A percentile compares a stretch with the other conserved stretches of the same genome.
Evolutionary conservation across 2,329 filamentous ascomycete species (phyloP).

Genomic region (Pestalotiopsis sp.): DNA sequence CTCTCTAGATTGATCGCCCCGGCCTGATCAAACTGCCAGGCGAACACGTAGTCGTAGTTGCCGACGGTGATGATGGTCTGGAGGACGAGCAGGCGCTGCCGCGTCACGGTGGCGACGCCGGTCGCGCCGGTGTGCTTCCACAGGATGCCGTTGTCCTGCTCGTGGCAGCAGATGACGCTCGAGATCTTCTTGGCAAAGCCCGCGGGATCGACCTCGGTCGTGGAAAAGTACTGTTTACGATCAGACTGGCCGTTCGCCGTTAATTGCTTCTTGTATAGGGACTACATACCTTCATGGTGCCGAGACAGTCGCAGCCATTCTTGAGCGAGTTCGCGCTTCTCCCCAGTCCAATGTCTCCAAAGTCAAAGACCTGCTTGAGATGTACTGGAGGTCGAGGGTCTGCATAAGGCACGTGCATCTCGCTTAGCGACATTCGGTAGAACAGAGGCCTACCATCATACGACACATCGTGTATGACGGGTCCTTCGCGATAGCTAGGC

Average conservation of each 20-base stretch:
- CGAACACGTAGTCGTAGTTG: conserved; percentile 73
- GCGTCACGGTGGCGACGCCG: conserved; percentile 60
- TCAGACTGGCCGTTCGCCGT: not conserved
- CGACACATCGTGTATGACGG: conserved; percentile 62
- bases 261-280: conserved; percentile 43
- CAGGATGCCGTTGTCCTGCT: conserved; percentile 69
- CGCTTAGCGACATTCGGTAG: conserved; percentile 61
- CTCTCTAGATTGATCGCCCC: conserved; percentile 64
- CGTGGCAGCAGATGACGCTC: conserved; percentile 70
- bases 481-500: conserved; percentile 53
- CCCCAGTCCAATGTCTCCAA: conserved; percentile 69
- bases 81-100: conserved; percentile 64
- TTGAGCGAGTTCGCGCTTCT: conserved; percentile 67
- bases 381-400: conserved; percentile 65
- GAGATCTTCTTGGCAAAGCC: conserved; percentile 39
- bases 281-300: conserved; percentile 32
- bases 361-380: conserved; percentile 70
- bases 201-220: not conserved
- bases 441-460: conserved; percentile 63
- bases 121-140: conserved; percentile 76
- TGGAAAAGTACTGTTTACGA: not conserved
- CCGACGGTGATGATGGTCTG: conserved; percentile 70
- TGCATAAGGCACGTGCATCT: conserved; percentile 66
- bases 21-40: conserved; percentile 65
- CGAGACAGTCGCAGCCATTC: conserved; percentile 70